A percentile compares a stretch with the other conserved stretches of the same genome.
These are phyloP conservation scores for Globisporangium cederbergense DNA, from an alignment of 352 stramenopile genomes.

Conservation along the genomic window DNA sequence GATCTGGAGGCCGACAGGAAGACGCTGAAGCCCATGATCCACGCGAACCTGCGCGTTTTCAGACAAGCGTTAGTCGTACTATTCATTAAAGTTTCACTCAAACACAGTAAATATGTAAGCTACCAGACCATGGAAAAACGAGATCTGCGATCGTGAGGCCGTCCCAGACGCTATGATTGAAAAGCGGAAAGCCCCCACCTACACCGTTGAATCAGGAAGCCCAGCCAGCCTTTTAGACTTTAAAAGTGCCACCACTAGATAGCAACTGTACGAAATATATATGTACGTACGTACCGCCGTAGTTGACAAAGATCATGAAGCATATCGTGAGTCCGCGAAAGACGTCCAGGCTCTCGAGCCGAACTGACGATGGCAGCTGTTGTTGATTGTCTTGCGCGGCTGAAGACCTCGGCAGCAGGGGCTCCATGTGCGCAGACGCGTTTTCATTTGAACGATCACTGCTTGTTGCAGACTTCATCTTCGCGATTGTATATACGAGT, in stretches of 20 bases:
- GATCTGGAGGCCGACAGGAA: conserved; percentile 20
- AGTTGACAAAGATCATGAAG: conserved; percentile 89
- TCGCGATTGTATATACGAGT: neutral
- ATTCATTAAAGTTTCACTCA: neutral
- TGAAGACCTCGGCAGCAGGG: conserved; percentile 3
- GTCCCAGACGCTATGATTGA: conserved; percentile 76
- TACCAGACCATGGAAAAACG: conserved; percentile 71
- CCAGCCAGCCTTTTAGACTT: neutral
- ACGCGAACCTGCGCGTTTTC: conserved; percentile 51
- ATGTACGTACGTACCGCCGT: conserved; percentile 39
- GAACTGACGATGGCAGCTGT: conserved; percentile 3
- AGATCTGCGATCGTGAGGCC: conserved; percentile 71
- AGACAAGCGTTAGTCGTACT: no score
- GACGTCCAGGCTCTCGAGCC: conserved; percentile 49
- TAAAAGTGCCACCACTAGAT: neutral
- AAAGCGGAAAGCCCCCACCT: conserved; percentile 57
- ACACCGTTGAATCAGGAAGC: conserved; percentile 4
- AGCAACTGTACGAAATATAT: neutral
- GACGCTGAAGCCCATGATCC: conserved; percentile 78
- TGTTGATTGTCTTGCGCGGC: neutral
- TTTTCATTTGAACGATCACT: neutral
- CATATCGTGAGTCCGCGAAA: conserved; percentile 76
- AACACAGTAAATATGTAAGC: neutral
- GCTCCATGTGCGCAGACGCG: neutral
- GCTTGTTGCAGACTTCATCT: neutral